Conservation (phyloP, 2,329 filamentous ascomycete genomes). For the Fusarium humuli region DNA sequence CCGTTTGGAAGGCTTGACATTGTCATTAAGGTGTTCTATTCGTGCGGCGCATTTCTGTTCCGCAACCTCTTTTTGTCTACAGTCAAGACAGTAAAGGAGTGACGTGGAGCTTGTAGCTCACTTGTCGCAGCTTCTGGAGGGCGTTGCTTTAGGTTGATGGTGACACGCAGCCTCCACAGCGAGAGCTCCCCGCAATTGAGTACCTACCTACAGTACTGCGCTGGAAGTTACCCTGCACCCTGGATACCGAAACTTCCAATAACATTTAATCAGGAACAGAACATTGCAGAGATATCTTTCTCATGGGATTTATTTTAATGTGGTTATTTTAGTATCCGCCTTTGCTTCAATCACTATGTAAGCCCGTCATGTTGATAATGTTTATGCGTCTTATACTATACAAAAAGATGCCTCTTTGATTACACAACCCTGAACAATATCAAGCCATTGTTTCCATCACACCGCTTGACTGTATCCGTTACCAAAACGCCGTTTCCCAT, state of each 20-base stretch:
- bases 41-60: slow-evolving; percentile 58
- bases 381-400: slow-evolving; percentile 27
- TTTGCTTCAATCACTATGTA: slow-evolving; percentile 30
- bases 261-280: background rate
- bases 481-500: slow-evolving; percentile 67
- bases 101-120: slow-evolving; percentile 30
- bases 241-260: background rate
- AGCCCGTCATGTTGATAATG: slow-evolving; percentile 1
- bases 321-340: background rate
- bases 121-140: slow-evolving; percentile 28
- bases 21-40: slow-evolving; percentile 54
- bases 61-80: slow-evolving; percentile 33
- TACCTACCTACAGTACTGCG: background rate
- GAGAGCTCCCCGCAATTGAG: slow-evolving; percentile 39
- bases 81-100: slow-evolving; percentile 14
- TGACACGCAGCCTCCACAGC: slow-evolving; percentile 43
- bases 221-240: slow-evolving; percentile 38
- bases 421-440: background rate
- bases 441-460: slow-evolving; percentile 55
- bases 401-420: slow-evolving; percentile 17
- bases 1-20: slow-evolving; percentile 63
- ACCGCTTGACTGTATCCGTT: slow-evolving; percentile 74
- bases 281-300: no score
- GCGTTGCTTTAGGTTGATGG: slow-evolving; percentile 25
- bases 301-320: background rate